Conservation (phyloP, 345 rosid species). For the Melastoma malabathricum region DNA sequence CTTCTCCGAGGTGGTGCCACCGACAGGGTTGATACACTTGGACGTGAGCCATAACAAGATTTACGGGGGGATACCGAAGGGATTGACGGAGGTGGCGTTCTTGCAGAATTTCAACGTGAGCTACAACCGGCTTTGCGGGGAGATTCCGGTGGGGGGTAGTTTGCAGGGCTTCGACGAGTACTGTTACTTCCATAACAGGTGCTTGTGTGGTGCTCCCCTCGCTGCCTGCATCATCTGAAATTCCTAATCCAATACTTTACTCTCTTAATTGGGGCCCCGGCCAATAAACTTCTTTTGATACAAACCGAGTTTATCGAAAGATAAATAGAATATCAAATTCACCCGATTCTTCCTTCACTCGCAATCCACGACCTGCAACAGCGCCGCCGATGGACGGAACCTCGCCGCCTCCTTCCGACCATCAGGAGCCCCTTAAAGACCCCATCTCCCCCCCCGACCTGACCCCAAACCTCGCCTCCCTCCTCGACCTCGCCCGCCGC, state of each 20-base stretch:
- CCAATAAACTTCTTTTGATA: too few relatives aligned
- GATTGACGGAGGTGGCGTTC: slow-evolving; percentile 1
- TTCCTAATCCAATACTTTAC: too few relatives aligned
- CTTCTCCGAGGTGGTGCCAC: slow-evolving; percentile 9
- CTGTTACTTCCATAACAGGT: slow-evolving; percentile 13
- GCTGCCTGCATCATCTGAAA: slow-evolving; percentile 6
- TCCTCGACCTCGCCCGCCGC: slow-evolving; percentile 69
- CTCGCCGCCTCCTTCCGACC: slow-evolving; percentile 7
- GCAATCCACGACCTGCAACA: too few relatives aligned
- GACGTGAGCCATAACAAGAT: slow-evolving; percentile 12
- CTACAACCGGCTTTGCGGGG: slow-evolving; percentile 12
- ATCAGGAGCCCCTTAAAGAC: slow-evolving; percentile 29
- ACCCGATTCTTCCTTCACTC: too few relatives aligned
- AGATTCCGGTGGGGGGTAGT: slow-evolving; percentile 14
- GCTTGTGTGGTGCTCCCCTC: slow-evolving; percentile 15
- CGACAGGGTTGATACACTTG: neutral
- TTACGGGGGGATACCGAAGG: slow-evolving; percentile 6
- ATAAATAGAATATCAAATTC: too few relatives aligned
- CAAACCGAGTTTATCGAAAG: too few relatives aligned
- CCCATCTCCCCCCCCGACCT: slow-evolving; percentile 51
- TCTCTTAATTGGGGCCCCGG: too few relatives aligned
- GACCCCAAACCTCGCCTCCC: slow-evolving; percentile 61
- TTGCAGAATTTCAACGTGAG: slow-evolving; percentile 12
- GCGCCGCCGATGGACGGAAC: neutral
- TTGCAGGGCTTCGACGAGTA: slow-evolving; percentile 8